Evolutionary conservation across 345 rosid genomes (phyloP), one percentile per base, ranked within the genome.

Genomic region (Linum tenue): DNA sequence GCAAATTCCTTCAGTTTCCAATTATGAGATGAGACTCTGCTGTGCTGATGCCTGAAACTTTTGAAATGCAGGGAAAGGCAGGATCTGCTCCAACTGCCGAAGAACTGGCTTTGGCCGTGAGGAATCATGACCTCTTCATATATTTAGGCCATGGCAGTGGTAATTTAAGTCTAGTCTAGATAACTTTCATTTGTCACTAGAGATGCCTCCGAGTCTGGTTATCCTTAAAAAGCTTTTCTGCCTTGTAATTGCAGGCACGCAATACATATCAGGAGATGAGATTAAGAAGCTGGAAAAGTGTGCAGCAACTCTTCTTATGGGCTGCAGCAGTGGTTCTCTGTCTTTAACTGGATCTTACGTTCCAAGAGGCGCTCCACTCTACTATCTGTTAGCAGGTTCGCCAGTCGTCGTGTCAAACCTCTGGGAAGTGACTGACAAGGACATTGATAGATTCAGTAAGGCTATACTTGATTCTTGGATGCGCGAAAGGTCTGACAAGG

Each of bases 131-230:
- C 75, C 96, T 94, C 44, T 94, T 84, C 72, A 75, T 94, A 44
- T 94, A 94, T 74, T 82, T 94, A 43, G 97, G 95, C 71, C 99
- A 94, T 73, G 97, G 97, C 77, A 86, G 95, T 73, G 97, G 99
- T 94, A 90, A 44, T 22, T 22, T 22, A 22, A 22, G 31, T 22
- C 31, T 22, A 22, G 31, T 22, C 31, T 22, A 22, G 31, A 22
- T 22, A 22, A 22, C 31, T 22, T 22, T 22, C 31, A 22, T 22
- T 22, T 7, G 2, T 44, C 51, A 44, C 31, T 22, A 22, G 31
- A 22, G 31, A 22, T 22, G 31, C 31, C 31, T 0, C 31, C 1
- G 31, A 22, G 31, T 22, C 31, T 22, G 31, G 31, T 22, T 22
- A 44, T 22, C 51, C 51, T 44, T 44, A 44, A 9, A 44, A 14